Conservation (phyloP, 768 basidiomycete genomes). For the Termitomyces eurrhizus region DNA sequence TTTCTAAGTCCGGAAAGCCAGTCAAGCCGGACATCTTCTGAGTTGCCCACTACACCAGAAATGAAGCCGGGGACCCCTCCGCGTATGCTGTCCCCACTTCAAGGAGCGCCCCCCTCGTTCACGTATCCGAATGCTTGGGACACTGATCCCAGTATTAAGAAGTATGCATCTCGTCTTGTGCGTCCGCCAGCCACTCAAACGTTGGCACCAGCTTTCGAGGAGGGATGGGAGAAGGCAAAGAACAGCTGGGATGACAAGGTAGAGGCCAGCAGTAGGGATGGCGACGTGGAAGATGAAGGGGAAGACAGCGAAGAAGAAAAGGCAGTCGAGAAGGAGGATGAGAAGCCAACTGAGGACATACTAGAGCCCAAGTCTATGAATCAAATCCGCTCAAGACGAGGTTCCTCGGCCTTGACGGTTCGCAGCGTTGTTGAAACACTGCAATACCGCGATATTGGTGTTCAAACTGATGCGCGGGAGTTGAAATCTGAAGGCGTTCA, state of each 20-base stretch:
- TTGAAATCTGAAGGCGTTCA: constrained; percentile 58
- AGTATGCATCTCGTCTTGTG: constrained; percentile 61
- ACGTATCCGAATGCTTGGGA: constrained; percentile 87
- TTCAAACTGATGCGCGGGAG: constrained; percentile 63
- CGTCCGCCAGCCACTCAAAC: constrained; percentile 41
- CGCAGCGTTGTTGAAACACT: constrained; percentile 37
- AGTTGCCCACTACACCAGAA: constrained; percentile 33
- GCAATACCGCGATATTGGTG: constrained; percentile 61
- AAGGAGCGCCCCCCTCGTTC: constrained; percentile 54
- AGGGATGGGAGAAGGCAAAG: constrained; percentile 30
- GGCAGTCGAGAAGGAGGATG: constrained; percentile 18
- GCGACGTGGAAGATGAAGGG: constrained; percentile 75
- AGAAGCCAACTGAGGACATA: constrained; percentile 27
- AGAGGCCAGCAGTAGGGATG: constrained; percentile 76
- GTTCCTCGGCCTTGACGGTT: constrained; percentile 31
- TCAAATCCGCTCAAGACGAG: constrained; percentile 29
- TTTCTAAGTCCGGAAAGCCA: constrained; percentile 36
- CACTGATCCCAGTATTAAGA: constrained; percentile 70
- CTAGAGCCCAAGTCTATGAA: constrained; percentile 31
- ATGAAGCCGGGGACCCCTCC: constrained; percentile 19
- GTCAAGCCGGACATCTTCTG: constrained; percentile 33
- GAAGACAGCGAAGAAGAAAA: constrained; percentile 44
- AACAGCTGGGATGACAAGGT: constrained; percentile 50
- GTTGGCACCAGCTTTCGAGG: constrained; percentile 49
- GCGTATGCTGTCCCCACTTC: constrained; percentile 36